Evolutionary conservation across 75 land plant genomes (phyloP).

Genomic region (Sequoia sempervirens): DNA sequence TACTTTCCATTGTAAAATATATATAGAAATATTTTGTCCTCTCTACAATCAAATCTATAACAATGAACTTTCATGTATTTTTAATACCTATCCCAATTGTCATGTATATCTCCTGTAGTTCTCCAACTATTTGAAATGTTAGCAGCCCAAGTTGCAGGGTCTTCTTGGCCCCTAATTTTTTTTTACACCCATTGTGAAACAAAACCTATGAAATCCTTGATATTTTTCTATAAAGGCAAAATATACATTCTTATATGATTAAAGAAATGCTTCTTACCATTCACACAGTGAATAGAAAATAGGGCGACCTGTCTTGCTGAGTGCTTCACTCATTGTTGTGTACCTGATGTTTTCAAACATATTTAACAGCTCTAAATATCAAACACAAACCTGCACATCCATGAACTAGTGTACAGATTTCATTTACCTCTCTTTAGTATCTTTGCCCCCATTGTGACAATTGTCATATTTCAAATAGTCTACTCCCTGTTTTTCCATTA

Average conservation of each 20-base stretch:
- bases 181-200: background rate
- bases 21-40: too few species aligned
- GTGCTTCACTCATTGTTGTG: too few species aligned
- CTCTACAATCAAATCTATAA: too few species aligned
- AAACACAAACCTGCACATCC: background rate
- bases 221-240: background rate
- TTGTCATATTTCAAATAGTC: too few species aligned
- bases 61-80: too few species aligned
- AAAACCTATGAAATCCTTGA: background rate
- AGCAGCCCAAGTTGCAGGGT: constrained; percentile 45
- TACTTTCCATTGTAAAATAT: too few species aligned
- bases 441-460: too few species aligned
- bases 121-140: constrained; percentile 56
- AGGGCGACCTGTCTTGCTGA: too few species aligned
- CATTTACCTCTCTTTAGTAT: constrained; percentile 29
- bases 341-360: constrained; percentile 32
- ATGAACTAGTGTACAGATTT: background rate
- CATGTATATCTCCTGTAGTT: too few species aligned
- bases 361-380: background rate
- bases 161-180: constrained; percentile 25
- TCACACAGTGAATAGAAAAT: too few species aligned
- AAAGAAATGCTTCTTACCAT: background rate
- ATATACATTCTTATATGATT: background rate
- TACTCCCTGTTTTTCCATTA: too few species aligned
- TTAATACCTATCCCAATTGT: too few species aligned